A percentile compares a stretch with the other conserved stretches of the same genome.
Conservation (phyloP, 331 rosid species). For the Acacia pycnantha region DNA sequence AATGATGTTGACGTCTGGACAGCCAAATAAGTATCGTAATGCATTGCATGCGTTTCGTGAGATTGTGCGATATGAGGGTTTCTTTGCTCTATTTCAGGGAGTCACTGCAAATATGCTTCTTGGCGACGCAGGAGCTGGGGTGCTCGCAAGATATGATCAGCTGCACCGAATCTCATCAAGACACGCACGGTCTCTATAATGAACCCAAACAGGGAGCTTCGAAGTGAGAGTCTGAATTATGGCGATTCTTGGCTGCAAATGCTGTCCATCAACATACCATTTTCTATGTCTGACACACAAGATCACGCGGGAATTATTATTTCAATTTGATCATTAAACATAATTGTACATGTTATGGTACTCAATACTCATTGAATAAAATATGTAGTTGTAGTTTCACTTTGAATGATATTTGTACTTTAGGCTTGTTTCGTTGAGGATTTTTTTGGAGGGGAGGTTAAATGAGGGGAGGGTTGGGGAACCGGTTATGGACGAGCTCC, state of each 20-base stretch:
- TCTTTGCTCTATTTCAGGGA: slow-evolving; percentile 72
- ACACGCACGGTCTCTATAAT: slow-evolving; percentile 31
- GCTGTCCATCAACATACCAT: background rate
- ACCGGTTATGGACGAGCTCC: too few species aligned
- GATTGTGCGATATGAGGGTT: slow-evolving; percentile 79
- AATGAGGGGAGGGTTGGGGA: too few species aligned
- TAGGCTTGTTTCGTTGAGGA: too few species aligned
- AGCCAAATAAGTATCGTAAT: slow-evolving; percentile 60
- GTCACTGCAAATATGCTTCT: slow-evolving; percentile 93
- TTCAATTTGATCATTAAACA: background rate
- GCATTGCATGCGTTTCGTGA: slow-evolving; percentile 71
- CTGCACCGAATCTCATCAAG: slow-evolving; percentile 60
- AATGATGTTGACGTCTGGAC: slow-evolving; percentile 98
- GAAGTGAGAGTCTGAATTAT: slow-evolving; percentile 40
- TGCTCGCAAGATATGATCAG: slow-evolving; percentile 89
- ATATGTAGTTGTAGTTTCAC: background rate
- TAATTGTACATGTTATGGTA: background rate
- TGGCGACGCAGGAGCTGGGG: slow-evolving; percentile 97
- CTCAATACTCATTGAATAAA: background rate
- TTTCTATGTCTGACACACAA: background rate
- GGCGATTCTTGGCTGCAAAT: slow-evolving; percentile 1
- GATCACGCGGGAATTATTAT: background rate
- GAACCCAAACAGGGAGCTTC: slow-evolving; percentile 45
- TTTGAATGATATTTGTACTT: background rate
- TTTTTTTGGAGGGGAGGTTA: too few species aligned